Evolutionary conservation across 1,284 basidiomycete species (phyloP), one percentile per base, ranked within the genome.

Genomic region (Peniophora sp.): DNA sequence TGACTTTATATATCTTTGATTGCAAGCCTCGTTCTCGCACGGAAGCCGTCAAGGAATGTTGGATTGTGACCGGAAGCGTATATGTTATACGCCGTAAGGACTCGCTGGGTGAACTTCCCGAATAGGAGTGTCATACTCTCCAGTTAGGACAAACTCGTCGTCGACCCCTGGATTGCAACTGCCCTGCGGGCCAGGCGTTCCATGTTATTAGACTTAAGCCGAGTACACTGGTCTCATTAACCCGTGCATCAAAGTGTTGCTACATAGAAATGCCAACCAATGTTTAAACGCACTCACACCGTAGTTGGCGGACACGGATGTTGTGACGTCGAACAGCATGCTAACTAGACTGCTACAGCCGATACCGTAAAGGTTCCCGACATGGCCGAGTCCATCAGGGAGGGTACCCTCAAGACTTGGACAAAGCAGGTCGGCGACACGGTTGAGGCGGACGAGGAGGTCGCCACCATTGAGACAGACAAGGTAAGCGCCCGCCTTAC

Each of bases 371-470:
- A 98, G 75, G 96, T 99, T 47, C 96, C 96, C 24, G 89, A 94
- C 70, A 97, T 99, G 95, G 95, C 96, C 50, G 96, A 99, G 70
- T 97, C 94, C 59, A 97, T 99, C 72, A 92, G 92, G 16, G 96
- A 99, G 71, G 96, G 96, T 50, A 99, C 96, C 3, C 77, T 99
- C 55, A 97, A 95, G 73, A 79, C 92, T 55, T 99, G 94, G 93
- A 78, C 80, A 62, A 98, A 98, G 75, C 83, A 95, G 71, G 85
- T 91, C 48, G 96, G 96, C 43, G 96, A 99, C 65, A 81, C 74
- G 55, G 94, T 99, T 54, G 81, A 86, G 65, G 86, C 78, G 39
- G 93, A 97, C 66, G 96, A 99, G 72, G 96, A 99, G 73, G 79
- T 99, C 51, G 96, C 94, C 23, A 96, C 92, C 46, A 98, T 99